Evolutionary conservation across 805 yeast genomes (phyloP).

Genomic region (Cyberlindnera maclurae): DNA sequence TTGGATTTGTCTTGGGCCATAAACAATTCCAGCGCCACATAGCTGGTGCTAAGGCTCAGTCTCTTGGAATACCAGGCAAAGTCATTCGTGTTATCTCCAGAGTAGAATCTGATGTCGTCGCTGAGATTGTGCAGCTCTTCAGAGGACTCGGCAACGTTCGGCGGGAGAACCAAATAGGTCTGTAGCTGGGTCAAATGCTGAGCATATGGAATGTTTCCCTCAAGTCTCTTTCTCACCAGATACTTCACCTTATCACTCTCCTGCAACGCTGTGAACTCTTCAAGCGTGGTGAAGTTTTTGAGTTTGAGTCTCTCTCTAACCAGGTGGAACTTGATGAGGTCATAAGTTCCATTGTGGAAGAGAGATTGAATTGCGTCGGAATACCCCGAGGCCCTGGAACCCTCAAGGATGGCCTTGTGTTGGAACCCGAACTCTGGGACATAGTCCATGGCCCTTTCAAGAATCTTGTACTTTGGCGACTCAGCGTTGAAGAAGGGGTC

Average conservation of each 20-base stretch:
- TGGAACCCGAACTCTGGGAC: slow-evolving; percentile 51
- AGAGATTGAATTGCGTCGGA: slow-evolving; percentile 43
- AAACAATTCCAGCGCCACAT: slow-evolving; percentile 70
- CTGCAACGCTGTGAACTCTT: slow-evolving; percentile 24
- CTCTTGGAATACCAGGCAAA: slow-evolving; percentile 93
- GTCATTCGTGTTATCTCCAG: slow-evolving; percentile 76
- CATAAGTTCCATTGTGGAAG: slow-evolving; percentile 37
- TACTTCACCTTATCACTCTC: slow-evolving; percentile 38
- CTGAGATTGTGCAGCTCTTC: slow-evolving; percentile 67
- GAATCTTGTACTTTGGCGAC: slow-evolving; percentile 35
- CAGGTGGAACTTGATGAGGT: slow-evolving; percentile 51
- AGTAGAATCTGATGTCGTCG: slow-evolving; percentile 75
- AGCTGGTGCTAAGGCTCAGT: slow-evolving; percentile 57
- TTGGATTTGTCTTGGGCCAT: slow-evolving; percentile 69
- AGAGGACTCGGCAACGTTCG: slow-evolving; percentile 48
- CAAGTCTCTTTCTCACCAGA: slow-evolving; percentile 40
- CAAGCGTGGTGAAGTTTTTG: slow-evolving; percentile 26
- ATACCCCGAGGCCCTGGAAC: slow-evolving; percentile 41
- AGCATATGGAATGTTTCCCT: slow-evolving; percentile 34
- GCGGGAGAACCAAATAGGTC: slow-evolving; percentile 58
- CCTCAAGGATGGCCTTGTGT: slow-evolving; percentile 38
- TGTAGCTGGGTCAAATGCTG: slow-evolving; percentile 32
- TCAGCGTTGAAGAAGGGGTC: slow-evolving; percentile 16
- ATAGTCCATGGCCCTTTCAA: slow-evolving; percentile 28
- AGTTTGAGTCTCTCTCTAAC: slow-evolving; percentile 41